Base-by-base conservation (phyloP, 192 early-diverging fungal genomes). In the Backusella tarrabulga region DNA sequence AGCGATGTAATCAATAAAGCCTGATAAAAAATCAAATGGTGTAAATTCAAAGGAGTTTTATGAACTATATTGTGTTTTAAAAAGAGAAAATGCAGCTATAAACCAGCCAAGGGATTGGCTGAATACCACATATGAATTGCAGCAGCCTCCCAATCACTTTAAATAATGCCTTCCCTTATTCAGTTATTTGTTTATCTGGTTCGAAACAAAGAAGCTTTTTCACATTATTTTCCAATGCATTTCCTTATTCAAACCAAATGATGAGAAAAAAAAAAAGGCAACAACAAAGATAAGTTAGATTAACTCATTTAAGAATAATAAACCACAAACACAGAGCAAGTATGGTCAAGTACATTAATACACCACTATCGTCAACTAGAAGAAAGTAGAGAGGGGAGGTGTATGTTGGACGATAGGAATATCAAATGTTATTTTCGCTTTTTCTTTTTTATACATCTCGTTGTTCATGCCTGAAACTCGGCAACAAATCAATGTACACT, bases 71-170 rank as follows among this genome's bases (percentile, higher is more conserved):
- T 11, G 38, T 1, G 9, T 40, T 40, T 40, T 17, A 4, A 14
- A 36, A 7, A 73, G 34, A 17, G 14, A 80, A 71, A 26, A 12
- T 19, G 34, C 70, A 87, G 89, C 90, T 36, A 72, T 94, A 68
- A 82, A 40, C 38, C 9, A 40, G 38, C 38, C 38, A 11, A 88
- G 75, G 88, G 92, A 74, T 89, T 91, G 21, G 91, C 91, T 40
- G 82, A 40, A 56, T n/a, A 44, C 0, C 15, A 44, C 42, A 44
- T 56, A 56, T 56, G 19, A 56, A 56, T 4, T 56, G 21, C 52
- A 56, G 52, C n/a, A 21, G 52, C n/a, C n/a, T 56, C n/a, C 8
- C 52, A 54, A 54, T 54, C 52, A 54, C 5, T 19, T 54, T 54
- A n/a, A 9, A 21, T n/a, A 21, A 56, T 23, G n/a, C 0, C 23